Base-by-base conservation (phyloP, 495 filamentous ascomycete genomes). In the Penicillium cosmopolitanum region DNA sequence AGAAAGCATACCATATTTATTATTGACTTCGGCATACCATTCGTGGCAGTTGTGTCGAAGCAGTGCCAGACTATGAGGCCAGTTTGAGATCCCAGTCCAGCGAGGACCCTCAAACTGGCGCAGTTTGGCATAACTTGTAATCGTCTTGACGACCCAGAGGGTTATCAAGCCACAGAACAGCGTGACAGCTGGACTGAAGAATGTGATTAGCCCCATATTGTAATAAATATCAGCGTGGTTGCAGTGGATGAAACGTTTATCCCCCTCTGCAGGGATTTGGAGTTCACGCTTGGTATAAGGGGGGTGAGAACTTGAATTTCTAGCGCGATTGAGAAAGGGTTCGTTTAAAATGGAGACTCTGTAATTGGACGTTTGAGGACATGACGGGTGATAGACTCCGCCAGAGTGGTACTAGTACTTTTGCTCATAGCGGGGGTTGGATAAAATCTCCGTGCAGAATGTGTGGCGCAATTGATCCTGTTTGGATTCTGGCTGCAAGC, bases 11-110 rank as follows among this genome's bases (percentile, higher is more conserved):
- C 73, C 73, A 58, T 72, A 57, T 69, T 73, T 69, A 51, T 73
- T 60, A 46, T 56, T 72, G 34, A 65, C 55, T 28, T 72, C 62
- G 7, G 65, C 67, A 47, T 75, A 75, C 53, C 58, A 69, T 54
- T 51, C 55, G 53, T 75, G 66, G 42, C 67, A 66, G 55, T 63
- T 64, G 4, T 62, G 57, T 15, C 66, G 52, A 21, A 73, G 58
- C 12, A 73, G 63, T 3, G 67, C 73, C 10, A 61, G 62, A 28
- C 69, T 72, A 53, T 73, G 71, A 53, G 63, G 68, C 48, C 68
- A 56, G 58, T 68, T 66, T 25, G 69, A 73, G 21, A 75, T 54
- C 15, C 66, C 66, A 18, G 68, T 65, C 60, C 60, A 57, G 21
- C 28, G 38, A 13, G 56, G 61, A 35, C 61, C 61, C 28, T 23